These are phyloP conservation scores for Candida ponderosae DNA, from an alignment of 805 yeast genomes.

Conservation along the genomic window DNA sequence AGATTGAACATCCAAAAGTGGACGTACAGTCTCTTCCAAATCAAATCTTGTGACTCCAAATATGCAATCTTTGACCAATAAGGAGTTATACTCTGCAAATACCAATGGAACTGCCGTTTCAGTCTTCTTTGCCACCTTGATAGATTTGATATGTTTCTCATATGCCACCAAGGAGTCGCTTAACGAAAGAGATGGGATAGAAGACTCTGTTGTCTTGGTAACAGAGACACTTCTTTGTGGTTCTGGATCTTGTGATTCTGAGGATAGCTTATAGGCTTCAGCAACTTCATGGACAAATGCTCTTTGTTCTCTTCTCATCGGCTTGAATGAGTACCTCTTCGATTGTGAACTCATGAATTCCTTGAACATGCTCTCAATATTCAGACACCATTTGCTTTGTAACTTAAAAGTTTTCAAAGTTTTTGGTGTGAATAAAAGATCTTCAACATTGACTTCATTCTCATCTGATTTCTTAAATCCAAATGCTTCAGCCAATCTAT, in stretches of 20 bases:
- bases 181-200: constrained; percentile 38
- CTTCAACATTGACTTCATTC: constrained; percentile 6
- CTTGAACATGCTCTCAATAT: constrained; percentile 47
- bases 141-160: constrained; percentile 21
- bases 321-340: constrained; percentile 53
- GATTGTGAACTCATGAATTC: constrained; percentile 35
- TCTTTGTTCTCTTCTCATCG: constrained; percentile 67
- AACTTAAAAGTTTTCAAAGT: constrained; percentile 10
- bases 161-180: constrained; percentile 31
- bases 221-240: constrained; percentile 71
- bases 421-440: constrained; percentile 14
- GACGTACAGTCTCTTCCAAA: constrained; percentile 25
- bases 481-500: constrained; percentile 57
- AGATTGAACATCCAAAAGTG: constrained; percentile 10
- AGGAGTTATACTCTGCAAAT: constrained; percentile 37
- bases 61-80: constrained; percentile 43
- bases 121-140: constrained; percentile 16
- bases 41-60: constrained; percentile 44
- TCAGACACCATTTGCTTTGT: constrained; percentile 63
- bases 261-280: constrained; percentile 44
- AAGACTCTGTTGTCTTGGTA: constrained; percentile 23
- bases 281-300: constrained; percentile 65
- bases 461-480: constrained; percentile 18
- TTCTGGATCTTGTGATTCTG: constrained; percentile 76
- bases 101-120: constrained; percentile 9